These are phyloP conservation scores for Schoenoplectus tabernaemontani DNA, from an alignment of 202 grass and related monocot genomes.

Conservation along the genomic window DNA sequence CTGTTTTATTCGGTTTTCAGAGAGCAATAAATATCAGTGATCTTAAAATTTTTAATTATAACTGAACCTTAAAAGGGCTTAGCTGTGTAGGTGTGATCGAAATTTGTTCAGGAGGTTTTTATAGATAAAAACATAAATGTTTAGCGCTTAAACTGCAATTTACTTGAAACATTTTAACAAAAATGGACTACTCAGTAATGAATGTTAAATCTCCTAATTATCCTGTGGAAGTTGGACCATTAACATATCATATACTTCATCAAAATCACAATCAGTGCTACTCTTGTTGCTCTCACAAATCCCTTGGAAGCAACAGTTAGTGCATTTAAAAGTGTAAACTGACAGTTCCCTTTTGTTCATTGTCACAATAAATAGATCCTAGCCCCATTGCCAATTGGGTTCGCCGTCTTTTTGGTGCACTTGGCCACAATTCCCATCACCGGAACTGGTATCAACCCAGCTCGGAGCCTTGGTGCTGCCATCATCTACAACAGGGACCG, in stretches of 20 bases:
- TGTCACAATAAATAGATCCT: slow-evolving; percentile 50
- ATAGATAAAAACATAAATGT: no score
- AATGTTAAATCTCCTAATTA: no score
- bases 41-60: no score
- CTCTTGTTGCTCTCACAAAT: not conserved
- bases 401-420: slow-evolving; percentile 92
- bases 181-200: not conserved
- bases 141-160: not conserved
- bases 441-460: slow-evolving; percentile 96
- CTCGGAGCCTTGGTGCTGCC: slow-evolving; percentile 81
- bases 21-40: no score
- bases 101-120: no score
- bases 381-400: slow-evolving; percentile 85
- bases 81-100: no score
- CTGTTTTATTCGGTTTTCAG: not conserved
- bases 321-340: not conserved
- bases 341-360: slow-evolving; percentile 5
- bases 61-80: no score
- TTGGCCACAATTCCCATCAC: slow-evolving; percentile 95
- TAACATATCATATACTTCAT: not conserved
- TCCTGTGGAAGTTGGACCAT: no score
- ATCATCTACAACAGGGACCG: slow-evolving; percentile 84
- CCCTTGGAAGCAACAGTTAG: not conserved
- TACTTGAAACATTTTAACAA: not conserved
- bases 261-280: not conserved